These are phyloP conservation scores for Russula sp. DNA, from an alignment of 768 basidiomycete genomes.

Conservation along the genomic window DNA sequence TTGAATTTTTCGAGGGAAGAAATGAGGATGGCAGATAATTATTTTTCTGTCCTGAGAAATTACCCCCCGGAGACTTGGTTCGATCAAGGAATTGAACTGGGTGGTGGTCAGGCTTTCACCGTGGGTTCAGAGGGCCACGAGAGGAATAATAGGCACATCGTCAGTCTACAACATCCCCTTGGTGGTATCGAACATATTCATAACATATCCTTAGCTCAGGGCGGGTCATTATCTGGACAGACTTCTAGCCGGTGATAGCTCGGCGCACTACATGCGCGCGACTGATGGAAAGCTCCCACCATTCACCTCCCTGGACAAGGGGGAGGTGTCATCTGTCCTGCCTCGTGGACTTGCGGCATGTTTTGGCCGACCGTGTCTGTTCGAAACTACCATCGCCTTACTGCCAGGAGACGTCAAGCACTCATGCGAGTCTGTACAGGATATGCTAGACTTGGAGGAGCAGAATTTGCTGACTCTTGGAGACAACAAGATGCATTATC, in stretches of 20 bases:
- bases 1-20: slow-evolving; percentile 44
- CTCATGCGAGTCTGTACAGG: slow-evolving; percentile 25
- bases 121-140: slow-evolving; percentile 49
- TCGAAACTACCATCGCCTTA: slow-evolving; percentile 46
- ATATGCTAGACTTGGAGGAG: slow-evolving; percentile 40
- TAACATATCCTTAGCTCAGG: slow-evolving; percentile 30
- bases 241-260: slow-evolving; percentile 16
- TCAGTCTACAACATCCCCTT: slow-evolving; percentile 28
- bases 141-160: slow-evolving; percentile 52
- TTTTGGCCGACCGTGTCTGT: slow-evolving; percentile 36
- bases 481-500: slow-evolving; percentile 32
- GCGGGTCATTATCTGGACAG: slow-evolving; percentile 35
- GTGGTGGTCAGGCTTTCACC: slow-evolving; percentile 56
- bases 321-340: not conserved
- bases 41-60: slow-evolving; percentile 54
- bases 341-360: slow-evolving; percentile 35
- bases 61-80: slow-evolving; percentile 54
- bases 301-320: slow-evolving; percentile 15
- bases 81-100: slow-evolving; percentile 53
- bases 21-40: slow-evolving; percentile 63
- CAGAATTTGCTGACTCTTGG: slow-evolving; percentile 32
- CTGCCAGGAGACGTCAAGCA: slow-evolving; percentile 31
- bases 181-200: not conserved
- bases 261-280: slow-evolving; percentile 6
- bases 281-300: slow-evolving; percentile 17